Base-by-base conservation (phyloP, 768 basidiomycete species). In the Hygrocybe coccinea region DNA sequence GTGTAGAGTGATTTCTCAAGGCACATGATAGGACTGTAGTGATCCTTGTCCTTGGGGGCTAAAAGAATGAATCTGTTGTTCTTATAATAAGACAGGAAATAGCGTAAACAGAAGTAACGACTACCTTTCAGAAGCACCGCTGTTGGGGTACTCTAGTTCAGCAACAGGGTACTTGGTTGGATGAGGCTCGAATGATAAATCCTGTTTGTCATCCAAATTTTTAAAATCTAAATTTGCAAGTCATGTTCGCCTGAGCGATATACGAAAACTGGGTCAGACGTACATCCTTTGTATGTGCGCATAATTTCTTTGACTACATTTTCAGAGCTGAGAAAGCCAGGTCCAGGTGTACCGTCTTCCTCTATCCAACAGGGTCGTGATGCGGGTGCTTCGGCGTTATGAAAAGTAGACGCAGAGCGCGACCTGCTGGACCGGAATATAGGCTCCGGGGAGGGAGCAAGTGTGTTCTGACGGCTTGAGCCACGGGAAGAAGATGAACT, bases 21-120 rank as follows among this genome's bases (percentile, higher is more conserved):
- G 64, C 87, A 87, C 76, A 86, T 79, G 54, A 93, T 85, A 12
- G 91, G 91, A 65, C 89, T 87, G 69, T 91, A 93, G 60, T 91
- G 88, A 62, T 93, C 89, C 61, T 83, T 83, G 74, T 93, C 90
- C 63, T 84, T 89, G 29, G 91, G 91, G 43, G 79, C 83, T 51
- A 92, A 78, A 56, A 92, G 77, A 58, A 88, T 79, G 72, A 84
- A 92, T 67, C 89, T 91, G 55, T 11, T 58, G 51, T 22, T 12
- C 5, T 33, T 52, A 24, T 52, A 22, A 22, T 59, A 56, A 62
- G 46, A 44, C 36, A 17, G 33, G 47, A 35, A 24, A 35, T 34
- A 22, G 48, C 36, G 70, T 53, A 54, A 24, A 35, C 36, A 45
- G 44, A 21, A 44, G 37, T 21, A 50, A 48, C 22, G 67, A 72